Evolutionary conservation across 306 rosid genomes (phyloP).

Genomic region (Rosa chinensis): DNA sequence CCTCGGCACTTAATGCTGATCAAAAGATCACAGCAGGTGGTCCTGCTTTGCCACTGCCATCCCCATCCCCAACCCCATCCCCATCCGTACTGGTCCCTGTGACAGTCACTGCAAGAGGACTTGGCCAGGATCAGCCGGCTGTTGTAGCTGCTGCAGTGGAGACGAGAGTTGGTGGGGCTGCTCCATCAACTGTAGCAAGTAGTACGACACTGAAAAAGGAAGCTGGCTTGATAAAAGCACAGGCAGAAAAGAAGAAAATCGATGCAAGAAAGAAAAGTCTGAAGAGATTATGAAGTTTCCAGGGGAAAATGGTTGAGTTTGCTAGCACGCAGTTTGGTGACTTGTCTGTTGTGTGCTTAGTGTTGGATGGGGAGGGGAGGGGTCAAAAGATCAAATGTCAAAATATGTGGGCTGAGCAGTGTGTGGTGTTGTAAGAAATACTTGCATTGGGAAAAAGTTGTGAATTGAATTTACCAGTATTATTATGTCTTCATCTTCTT

Average conservation of each 20-base stretch:
- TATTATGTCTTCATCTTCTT: not conserved
- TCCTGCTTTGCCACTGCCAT: conserved; percentile 51
- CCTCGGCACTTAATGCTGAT: conserved; percentile 57
- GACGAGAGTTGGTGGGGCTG: conserved; percentile 38
- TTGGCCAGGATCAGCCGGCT: conserved; percentile 49
- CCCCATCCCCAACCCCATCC: conserved; percentile 32
- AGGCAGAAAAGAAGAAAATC: conserved; percentile 85
- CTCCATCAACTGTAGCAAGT: conserved; percentile 31
- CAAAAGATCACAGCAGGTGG: conserved; percentile 45
- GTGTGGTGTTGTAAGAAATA: conserved; percentile 18
- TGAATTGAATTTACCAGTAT: conserved; percentile 5
- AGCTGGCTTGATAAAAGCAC: conserved; percentile 56
- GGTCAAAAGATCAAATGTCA: not conserved
- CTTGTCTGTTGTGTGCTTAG: conserved; percentile 22
- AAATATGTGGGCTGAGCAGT: not conserved
- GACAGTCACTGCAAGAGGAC: conserved; percentile 44
- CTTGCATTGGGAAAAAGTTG: conserved; percentile 1
- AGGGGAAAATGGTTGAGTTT: conserved; percentile 29
- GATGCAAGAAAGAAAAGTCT: conserved; percentile 98
- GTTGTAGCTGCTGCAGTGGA: conserved; percentile 30
- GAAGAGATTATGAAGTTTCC: conserved; percentile 72
- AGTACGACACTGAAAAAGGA: conserved; percentile 53
- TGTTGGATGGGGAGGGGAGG: not conserved
- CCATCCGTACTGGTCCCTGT: conserved; percentile 36
- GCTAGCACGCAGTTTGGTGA: conserved; percentile 23